Evolutionary conservation across 768 basidiomycete genomes (phyloP).

Genomic region (Multifurca ochricompacta): DNA sequence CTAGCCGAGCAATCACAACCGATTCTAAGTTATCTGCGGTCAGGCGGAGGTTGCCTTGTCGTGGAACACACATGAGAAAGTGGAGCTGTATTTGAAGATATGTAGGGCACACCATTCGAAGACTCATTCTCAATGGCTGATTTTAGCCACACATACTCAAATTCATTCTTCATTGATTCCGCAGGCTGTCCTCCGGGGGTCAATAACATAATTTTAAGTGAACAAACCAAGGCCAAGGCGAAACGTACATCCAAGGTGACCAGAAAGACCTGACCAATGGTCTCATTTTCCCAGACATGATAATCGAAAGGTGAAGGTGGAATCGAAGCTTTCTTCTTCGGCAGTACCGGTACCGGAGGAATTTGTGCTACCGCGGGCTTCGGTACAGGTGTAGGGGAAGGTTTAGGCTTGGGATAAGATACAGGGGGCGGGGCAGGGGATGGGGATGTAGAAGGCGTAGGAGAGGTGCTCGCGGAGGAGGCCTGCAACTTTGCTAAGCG

Average conservation of each 20-base stretch:
- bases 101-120: not conserved
- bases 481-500: constrained; percentile 78
- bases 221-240: not conserved
- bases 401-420: constrained; percentile 29
- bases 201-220: not conserved
- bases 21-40: constrained; percentile 17
- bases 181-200: constrained; percentile 15
- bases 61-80: not conserved
- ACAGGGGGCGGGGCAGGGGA: constrained; percentile 26
- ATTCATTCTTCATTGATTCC: constrained; percentile 13
- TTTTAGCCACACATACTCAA: constrained; percentile 20
- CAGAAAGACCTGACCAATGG: constrained; percentile 58
- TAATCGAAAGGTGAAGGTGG: constrained; percentile 42
- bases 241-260: constrained; percentile 70
- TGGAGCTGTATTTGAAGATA: not conserved
- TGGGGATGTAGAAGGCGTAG: constrained; percentile 32
- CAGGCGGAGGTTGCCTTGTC: constrained; percentile 9
- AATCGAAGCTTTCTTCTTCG: constrained; percentile 42
- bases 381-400: constrained; percentile 22
- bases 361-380: constrained; percentile 27
- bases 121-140: constrained; percentile 17
- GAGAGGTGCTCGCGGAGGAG: constrained; percentile 24
- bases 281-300: constrained; percentile 65
- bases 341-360: constrained; percentile 27
- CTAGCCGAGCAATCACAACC: constrained; percentile 19